phyloP scores from a whole-genome alignment of 2,329 filamentous ascomycete genomes.

The Colletotrichum shisoi region DNA sequence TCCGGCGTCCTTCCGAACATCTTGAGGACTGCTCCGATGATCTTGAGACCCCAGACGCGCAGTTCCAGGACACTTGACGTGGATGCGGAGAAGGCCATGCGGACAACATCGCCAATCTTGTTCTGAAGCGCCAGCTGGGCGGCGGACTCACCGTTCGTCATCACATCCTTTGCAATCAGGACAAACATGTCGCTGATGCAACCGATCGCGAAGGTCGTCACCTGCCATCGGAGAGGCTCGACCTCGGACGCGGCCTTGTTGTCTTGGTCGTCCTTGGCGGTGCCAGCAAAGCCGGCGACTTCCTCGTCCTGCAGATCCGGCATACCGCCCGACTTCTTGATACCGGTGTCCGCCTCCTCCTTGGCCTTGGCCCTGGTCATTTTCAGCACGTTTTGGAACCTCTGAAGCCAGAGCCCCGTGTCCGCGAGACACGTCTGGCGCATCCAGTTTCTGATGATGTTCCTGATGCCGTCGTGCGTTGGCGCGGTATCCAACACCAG shows the following conservation, averaged over 20 bases:
- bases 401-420: constrained; percentile 84
- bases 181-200: constrained; percentile 84
- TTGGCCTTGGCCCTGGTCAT: constrained; percentile 78
- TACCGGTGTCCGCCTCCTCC: constrained; percentile 57
- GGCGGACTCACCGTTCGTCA: constrained; percentile 78
- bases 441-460: constrained; percentile 91
- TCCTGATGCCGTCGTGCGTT: constrained; percentile 79
- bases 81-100: constrained; percentile 96
- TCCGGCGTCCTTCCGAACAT: constrained; percentile 96
- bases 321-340: constrained; percentile 57
- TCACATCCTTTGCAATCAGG: constrained; percentile 79
- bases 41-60: constrained; percentile 88
- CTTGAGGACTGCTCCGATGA: constrained; percentile 91
- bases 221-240: constrained; percentile 93
- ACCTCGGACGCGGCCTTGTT: constrained; percentile 68
- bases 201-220: constrained; percentile 90
- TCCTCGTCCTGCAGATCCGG: constrained; percentile 95
- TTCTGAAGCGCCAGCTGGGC: constrained; percentile 82
- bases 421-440: constrained; percentile 84
- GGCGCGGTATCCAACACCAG: constrained; percentile 81
- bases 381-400: constrained; percentile 86
- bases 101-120: constrained; percentile 88
- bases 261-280: constrained; percentile 61
- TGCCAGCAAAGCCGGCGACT: constrained; percentile 87
- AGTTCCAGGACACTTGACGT: constrained; percentile 92